Conservation (phyloP, 1,284 basidiomycete species). For the Chiua sp. region DNA sequence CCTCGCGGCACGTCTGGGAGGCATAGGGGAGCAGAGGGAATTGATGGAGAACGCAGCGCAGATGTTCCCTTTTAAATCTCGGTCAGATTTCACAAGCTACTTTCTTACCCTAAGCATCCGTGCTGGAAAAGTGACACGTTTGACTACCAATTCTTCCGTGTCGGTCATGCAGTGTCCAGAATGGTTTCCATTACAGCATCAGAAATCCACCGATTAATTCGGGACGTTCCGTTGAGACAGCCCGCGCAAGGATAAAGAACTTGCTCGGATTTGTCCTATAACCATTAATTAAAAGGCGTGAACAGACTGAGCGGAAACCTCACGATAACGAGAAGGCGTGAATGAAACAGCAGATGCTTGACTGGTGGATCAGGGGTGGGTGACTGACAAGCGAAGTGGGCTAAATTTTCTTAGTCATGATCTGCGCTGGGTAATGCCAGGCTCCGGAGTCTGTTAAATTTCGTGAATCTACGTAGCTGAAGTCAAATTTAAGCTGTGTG, state of each 20-base stretch:
- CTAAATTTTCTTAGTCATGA: constrained; percentile 37
- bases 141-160: constrained; percentile 5
- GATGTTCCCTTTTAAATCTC: constrained; percentile 27
- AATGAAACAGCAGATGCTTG: constrained; percentile 30
- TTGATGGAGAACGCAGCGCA: constrained; percentile 10
- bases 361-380: constrained; percentile 36
- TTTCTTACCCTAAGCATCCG: constrained; percentile 12
- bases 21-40: constrained; percentile 17
- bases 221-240: constrained; percentile 11
- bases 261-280: constrained; percentile 12
- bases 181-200: constrained; percentile 14
- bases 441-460: constrained; percentile 9
- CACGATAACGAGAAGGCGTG: constrained; percentile 35
- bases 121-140: constrained; percentile 11
- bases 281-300: constrained; percentile 35
- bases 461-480: constrained; percentile 4
- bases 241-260: constrained; percentile 17
- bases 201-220: constrained; percentile 23
- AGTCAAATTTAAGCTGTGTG: constrained; percentile 10
- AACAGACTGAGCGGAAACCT: constrained; percentile 32
- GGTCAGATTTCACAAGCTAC: constrained; percentile 9
- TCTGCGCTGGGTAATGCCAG: constrained; percentile 24
- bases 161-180: constrained; percentile 13
- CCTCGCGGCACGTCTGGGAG: constrained; percentile 10
- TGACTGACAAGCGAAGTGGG: constrained; percentile 18